These are phyloP conservation scores for Puccinia polysora DNA, from an alignment of 1,284 basidiomycete species.

Conservation along the genomic window DNA sequence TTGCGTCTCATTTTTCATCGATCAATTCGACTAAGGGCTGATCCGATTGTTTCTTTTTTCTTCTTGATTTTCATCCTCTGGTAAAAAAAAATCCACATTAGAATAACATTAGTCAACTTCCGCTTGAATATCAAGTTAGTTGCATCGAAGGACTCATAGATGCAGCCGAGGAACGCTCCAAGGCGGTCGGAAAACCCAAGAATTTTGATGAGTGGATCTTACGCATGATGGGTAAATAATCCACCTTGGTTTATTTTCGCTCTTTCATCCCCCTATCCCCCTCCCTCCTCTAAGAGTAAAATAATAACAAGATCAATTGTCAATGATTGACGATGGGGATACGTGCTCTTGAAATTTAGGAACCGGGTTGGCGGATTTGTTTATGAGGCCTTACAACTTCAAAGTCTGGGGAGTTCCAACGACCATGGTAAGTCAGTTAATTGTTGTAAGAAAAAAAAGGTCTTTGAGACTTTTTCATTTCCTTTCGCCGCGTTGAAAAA, in stretches of 20 bases:
- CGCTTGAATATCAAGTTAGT: slow-evolving; percentile 56
- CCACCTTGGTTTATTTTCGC: background rate
- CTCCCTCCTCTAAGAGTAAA: background rate
- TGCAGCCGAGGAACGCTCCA: slow-evolving; percentile 52
- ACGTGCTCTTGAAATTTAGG: slow-evolving; percentile 45
- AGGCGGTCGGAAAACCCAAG: slow-evolving; percentile 53
- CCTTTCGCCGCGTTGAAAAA: too few species aligned
- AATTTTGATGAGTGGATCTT: slow-evolving; percentile 58
- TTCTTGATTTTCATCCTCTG: too few species aligned
- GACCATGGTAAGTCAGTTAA: slow-evolving; percentile 51
- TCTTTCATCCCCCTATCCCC: background rate
- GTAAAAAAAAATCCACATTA: too few species aligned
- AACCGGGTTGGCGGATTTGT: slow-evolving; percentile 57
- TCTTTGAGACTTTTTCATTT: background rate
- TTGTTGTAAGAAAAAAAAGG: background rate
- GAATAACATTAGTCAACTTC: slow-evolving; percentile 59
- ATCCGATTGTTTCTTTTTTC: background rate
- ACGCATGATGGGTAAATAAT: slow-evolving; percentile 55
- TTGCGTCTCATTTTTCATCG: slow-evolving; percentile 48
- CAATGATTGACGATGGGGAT: background rate
- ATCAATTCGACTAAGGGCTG: too few species aligned
- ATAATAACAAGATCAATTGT: background rate
- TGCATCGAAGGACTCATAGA: slow-evolving; percentile 59
- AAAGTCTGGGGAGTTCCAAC: slow-evolving; percentile 60
- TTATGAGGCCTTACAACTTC: slow-evolving; percentile 60